Conservation (phyloP, 371 early-diverging fungal species). For the Lichtheimia ornata region DNA sequence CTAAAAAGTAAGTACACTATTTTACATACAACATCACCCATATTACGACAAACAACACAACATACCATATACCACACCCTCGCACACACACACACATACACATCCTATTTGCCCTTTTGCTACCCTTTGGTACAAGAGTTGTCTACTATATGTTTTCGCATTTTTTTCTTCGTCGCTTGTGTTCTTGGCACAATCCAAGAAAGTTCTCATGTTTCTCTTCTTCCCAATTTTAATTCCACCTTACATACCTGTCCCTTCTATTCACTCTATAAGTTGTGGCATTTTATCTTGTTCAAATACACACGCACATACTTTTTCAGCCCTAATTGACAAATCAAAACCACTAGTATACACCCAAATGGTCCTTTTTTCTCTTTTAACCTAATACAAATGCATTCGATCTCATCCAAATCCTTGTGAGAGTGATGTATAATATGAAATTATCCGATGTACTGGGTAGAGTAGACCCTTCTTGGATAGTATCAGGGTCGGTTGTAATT, state of each 20-base stretch:
- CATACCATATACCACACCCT: neutral
- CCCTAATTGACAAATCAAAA: too few species aligned
- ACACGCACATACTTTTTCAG: constrained; percentile 4
- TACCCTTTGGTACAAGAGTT: constrained; percentile 6
- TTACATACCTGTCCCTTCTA: constrained; percentile 6
- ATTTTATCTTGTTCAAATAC: neutral
- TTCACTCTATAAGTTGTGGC: constrained; percentile 1
- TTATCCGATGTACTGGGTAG: too few species aligned
- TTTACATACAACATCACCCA: neutral
- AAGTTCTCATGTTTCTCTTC: constrained; percentile 10
- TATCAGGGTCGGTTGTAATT: too few species aligned
- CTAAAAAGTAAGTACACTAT: constrained; percentile 18
- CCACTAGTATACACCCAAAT: too few species aligned
- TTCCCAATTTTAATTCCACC: constrained; percentile 7
- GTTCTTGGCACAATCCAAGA: constrained; percentile 10
- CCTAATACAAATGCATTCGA: too few species aligned
- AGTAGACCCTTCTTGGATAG: too few species aligned
- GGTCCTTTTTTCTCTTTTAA: too few species aligned
- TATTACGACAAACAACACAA: constrained; percentile 3
- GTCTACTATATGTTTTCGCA: constrained; percentile 7
- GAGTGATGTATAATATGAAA: too few species aligned
- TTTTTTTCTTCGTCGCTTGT: constrained; percentile 11
- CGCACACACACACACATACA: neutral
- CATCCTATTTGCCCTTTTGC: constrained; percentile 2
- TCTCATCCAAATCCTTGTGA: too few species aligned